These are phyloP conservation scores for Paramarasmius palmivorus DNA, from an alignment of 1,284 basidiomycete species.

Conservation along the genomic window DNA sequence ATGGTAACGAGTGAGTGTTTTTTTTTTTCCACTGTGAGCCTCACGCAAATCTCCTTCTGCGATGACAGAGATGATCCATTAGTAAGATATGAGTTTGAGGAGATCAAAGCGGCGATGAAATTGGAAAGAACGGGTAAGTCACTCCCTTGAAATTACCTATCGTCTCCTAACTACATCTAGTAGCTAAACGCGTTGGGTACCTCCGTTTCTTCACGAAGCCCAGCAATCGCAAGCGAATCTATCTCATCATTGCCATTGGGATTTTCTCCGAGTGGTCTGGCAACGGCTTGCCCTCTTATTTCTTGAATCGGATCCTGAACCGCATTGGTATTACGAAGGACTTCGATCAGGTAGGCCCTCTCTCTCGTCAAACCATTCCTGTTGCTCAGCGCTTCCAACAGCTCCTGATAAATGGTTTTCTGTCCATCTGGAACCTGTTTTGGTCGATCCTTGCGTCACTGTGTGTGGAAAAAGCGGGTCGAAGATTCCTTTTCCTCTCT, in stretches of 20 bases:
- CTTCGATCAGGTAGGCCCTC: no score
- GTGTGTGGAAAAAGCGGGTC: slow-evolving; percentile 59
- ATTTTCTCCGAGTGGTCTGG: slow-evolving; percentile 80
- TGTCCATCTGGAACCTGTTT: slow-evolving; percentile 74
- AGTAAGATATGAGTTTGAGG: slow-evolving; percentile 71
- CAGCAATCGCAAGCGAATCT: slow-evolving; percentile 69
- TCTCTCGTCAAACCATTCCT: no score
- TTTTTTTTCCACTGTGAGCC: no score
- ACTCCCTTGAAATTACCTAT: no score
- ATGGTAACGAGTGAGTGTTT: slow-evolving; percentile 45
- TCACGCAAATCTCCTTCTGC: no score
- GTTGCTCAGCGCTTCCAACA: slow-evolving; percentile 56
- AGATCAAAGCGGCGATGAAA: slow-evolving; percentile 75
- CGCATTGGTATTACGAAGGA: slow-evolving; percentile 68
- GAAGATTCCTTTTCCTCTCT: slow-evolving; percentile 64
- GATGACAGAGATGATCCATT: slow-evolving; percentile 55
- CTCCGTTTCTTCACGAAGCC: slow-evolving; percentile 54
- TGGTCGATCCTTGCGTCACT: slow-evolving; percentile 62
- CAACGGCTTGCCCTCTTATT: slow-evolving; percentile 76
- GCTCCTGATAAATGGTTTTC: slow-evolving; percentile 71
- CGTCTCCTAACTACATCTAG: slow-evolving; percentile 18
- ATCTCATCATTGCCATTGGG: slow-evolving; percentile 67
- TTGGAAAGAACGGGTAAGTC: slow-evolving; percentile 49
- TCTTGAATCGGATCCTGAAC: slow-evolving; percentile 70
- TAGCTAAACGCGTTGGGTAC: slow-evolving; percentile 61